Conservation (phyloP, 2,329 filamentous ascomycete genomes). For the Verticillium tricorpus region DNA sequence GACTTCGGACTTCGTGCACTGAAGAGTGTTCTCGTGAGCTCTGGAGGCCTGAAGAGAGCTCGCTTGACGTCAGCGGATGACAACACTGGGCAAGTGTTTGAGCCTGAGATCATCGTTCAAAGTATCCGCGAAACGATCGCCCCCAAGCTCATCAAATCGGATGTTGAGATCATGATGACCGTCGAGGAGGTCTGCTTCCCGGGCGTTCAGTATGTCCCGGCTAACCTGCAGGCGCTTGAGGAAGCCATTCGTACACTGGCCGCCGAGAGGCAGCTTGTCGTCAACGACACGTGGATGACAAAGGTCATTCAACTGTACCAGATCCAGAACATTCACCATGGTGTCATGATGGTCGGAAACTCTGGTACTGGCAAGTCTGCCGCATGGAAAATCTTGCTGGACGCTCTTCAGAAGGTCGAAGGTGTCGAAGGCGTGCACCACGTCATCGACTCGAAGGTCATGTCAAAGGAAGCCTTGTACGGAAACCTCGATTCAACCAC, state of each 20-base stretch:
- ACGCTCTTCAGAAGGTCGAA: constrained; percentile 87
- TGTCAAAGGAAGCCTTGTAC: constrained; percentile 98
- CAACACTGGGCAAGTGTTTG: constrained; percentile 63
- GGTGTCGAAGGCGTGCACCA: constrained; percentile 91
- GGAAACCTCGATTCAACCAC: constrained; percentile 95
- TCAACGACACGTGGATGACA: constrained; percentile 94
- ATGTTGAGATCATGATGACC: constrained; percentile 80
- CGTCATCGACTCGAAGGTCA: constrained; percentile 98
- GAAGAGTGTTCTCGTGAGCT: constrained; percentile 98
- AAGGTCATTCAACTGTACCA: constrained; percentile 97
- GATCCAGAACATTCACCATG: constrained; percentile 95
- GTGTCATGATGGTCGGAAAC: constrained; percentile 99
- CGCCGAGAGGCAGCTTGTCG: constrained; percentile 77
- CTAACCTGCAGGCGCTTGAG: constrained; percentile 75
- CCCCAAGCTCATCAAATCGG: constrained; percentile 88
- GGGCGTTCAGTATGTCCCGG: constrained; percentile 86
- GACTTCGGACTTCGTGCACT: constrained; percentile 96
- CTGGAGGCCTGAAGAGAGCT: constrained; percentile 87
- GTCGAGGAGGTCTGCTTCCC: constrained; percentile 89
- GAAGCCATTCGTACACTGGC: constrained; percentile 79
- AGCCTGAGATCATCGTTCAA: constrained; percentile 97
- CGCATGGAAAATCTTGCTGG: constrained; percentile 87
- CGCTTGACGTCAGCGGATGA: constrained; percentile 57
- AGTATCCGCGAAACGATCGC: constrained; percentile 98
- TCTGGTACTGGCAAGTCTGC: constrained; percentile 97